phyloP scores from a whole-genome alignment of 768 basidiomycete species.

The Hericium erinaceus region DNA sequence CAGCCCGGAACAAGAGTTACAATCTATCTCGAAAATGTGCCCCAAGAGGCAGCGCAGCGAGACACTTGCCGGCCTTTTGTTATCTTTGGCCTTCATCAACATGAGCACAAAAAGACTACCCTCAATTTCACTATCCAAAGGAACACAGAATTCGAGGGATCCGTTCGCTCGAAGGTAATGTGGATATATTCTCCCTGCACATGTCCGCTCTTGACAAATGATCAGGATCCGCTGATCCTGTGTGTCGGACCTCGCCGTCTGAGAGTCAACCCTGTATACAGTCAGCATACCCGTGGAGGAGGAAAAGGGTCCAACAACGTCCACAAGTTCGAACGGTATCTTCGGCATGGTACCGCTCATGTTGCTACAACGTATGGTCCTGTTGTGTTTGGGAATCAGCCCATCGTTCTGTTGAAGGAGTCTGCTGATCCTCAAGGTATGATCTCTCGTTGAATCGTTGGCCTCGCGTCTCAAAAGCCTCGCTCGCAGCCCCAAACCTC shows the following conservation, averaged over 20 bases:
- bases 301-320: constrained; percentile 93
- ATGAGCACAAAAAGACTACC: constrained; percentile 93
- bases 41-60: constrained; percentile 38
- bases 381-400: constrained; percentile 76
- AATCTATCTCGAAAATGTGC: constrained; percentile 67
- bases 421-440: constrained; percentile 57
- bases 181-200: not conserved
- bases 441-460: constrained; percentile 10
- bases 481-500: constrained; percentile 55
- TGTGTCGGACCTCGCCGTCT: constrained; percentile 86
- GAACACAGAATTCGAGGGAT: constrained; percentile 87
- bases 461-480: constrained; percentile 2
- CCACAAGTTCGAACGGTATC: constrained; percentile 90
- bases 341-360: constrained; percentile 70
- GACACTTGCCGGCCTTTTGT: constrained; percentile 41
- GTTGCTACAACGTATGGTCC: constrained; percentile 90
- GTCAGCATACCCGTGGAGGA: constrained; percentile 85
- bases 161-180: constrained; percentile 82
- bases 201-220: not conserved
- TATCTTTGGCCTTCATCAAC: constrained; percentile 78
- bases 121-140: constrained; percentile 89
- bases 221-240: constrained; percentile 77
- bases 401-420: constrained; percentile 71
- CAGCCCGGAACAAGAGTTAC: constrained; percentile 81
- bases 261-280: constrained; percentile 80